A percentile compares a stretch with the other conserved stretches of the same genome.
Conservation (phyloP, 2,329 filamentous ascomycete species). For the Aspergillus sclerotialis region DNA sequence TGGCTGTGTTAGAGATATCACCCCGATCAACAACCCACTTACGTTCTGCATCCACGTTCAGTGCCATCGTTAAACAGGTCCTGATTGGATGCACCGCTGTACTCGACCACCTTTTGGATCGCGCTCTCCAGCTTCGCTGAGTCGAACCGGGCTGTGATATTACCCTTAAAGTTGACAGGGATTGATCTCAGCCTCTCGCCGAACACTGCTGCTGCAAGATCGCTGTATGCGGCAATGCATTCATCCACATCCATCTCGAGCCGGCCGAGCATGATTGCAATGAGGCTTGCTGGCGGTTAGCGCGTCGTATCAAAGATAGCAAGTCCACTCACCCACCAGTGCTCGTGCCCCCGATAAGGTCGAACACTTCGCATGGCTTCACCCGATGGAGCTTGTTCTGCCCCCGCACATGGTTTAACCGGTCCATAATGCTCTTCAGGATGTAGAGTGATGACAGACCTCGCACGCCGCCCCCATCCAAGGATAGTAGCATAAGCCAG, state of each 20-base stretch:
- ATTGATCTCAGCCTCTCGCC: conserved; percentile 16
- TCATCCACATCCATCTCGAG: conserved; percentile 40
- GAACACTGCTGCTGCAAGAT: conserved; percentile 33
- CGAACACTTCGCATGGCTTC: conserved; percentile 32
- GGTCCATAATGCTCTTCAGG: conserved; percentile 27
- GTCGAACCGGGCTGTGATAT: conserved; percentile 24
- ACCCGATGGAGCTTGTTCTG: conserved; percentile 15
- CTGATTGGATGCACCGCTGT: conserved; percentile 14
- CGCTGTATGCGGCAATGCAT: conserved; percentile 36
- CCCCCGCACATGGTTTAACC: conserved; percentile 22
- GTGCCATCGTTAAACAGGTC: conserved; percentile 21
- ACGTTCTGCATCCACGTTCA: conserved; percentile 21
- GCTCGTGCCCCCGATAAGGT: conserved; percentile 36
- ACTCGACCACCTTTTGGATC: conserved; percentile 18
- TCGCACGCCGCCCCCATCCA: conserved; percentile 37
- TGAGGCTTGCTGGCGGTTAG: too few relatives aligned
- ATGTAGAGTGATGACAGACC: conserved; percentile 33
- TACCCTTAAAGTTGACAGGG: conserved; percentile 7
- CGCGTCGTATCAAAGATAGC: too few relatives aligned
- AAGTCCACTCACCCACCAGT: conserved; percentile 28
- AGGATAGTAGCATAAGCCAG: conserved; percentile 11
- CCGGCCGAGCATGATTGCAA: conserved; percentile 44
- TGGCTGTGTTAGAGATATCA: too few relatives aligned
- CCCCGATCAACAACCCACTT: too few relatives aligned
- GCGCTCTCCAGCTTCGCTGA: conserved; percentile 23